A percentile compares a stretch with the other conserved stretches of the same genome.
These are phyloP conservation scores for Osmanthus fragrans DNA, from an alignment of 257 asterid species.

Conservation along the genomic window DNA sequence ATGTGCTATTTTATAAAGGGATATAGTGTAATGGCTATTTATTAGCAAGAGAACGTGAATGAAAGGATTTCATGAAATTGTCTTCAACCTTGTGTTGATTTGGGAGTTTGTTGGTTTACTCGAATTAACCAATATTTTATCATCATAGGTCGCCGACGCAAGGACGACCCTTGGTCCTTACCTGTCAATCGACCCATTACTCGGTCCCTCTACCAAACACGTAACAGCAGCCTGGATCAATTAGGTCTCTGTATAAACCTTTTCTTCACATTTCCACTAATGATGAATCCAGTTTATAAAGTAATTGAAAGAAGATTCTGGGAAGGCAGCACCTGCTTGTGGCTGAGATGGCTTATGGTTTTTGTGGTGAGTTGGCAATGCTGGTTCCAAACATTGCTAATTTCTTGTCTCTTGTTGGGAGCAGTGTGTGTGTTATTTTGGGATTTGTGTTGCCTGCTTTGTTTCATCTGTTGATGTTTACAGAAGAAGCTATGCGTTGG, in stretches of 20 bases:
- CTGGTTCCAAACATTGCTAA: slow-evolving; percentile 82
- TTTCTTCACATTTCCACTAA: slow-evolving; percentile 72
- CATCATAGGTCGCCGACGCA: no score
- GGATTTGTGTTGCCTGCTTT: slow-evolving; percentile 79
- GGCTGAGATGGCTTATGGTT: slow-evolving; percentile 73
- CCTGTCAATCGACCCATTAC: no score
- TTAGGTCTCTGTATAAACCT: slow-evolving; percentile 66
- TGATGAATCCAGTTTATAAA: slow-evolving; percentile 94
- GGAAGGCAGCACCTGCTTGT: slow-evolving; percentile 70
- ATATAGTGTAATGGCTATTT: no score
- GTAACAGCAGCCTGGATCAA: slow-evolving; percentile 57
- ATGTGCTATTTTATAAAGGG: no score
- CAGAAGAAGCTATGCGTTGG: slow-evolving; percentile 46
- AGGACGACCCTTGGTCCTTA: no score
- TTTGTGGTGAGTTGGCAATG: slow-evolving; percentile 59
- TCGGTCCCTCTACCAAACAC: no score
- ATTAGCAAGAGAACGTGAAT: no score
- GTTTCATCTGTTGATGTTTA: slow-evolving; percentile 65
- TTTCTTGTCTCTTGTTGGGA: slow-evolving; percentile 81
- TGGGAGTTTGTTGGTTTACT: no score
- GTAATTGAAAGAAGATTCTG: slow-evolving; percentile 84
- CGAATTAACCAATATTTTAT: no score
- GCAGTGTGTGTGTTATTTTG: slow-evolving; percentile 51
- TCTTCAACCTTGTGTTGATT: no score
- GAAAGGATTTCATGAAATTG: no score